These are phyloP conservation scores for Mycosphaerella sp. DNA, from an alignment of 2,329 filamentous ascomycete species.

Conservation along the genomic window DNA sequence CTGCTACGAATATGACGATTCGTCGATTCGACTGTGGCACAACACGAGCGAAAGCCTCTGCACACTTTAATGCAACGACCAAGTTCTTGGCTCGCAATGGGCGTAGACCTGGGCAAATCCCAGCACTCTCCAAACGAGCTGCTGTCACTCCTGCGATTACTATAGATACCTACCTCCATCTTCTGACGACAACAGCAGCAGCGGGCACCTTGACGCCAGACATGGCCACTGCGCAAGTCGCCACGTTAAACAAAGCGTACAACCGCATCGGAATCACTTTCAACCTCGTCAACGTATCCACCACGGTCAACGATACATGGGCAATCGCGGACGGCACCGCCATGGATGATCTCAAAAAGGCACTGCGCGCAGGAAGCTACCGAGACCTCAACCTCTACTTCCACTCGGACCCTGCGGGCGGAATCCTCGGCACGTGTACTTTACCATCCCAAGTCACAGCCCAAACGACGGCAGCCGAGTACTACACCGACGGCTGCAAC, in stretches of 20 bases:
- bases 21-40: constrained; percentile 42
- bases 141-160: constrained; percentile 29
- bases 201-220: constrained; percentile 37
- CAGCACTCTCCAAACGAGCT: constrained; percentile 23
- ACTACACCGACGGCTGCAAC: constrained; percentile 52
- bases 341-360: constrained; percentile 47
- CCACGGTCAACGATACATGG: constrained; percentile 50
- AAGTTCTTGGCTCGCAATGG: constrained; percentile 30
- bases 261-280: constrained; percentile 48
- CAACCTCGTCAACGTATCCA: constrained; percentile 44
- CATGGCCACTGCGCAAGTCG: constrained; percentile 37
- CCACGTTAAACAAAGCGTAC: constrained; percentile 41
- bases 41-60: constrained; percentile 32
- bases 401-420: constrained; percentile 46
- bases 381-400: constrained; percentile 54
- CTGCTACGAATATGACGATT: constrained; percentile 24
- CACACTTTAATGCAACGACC: constrained; percentile 37
- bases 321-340: constrained; percentile 42
- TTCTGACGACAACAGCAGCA: constrained; percentile 37
- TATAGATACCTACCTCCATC: constrained; percentile 42
- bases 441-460: constrained; percentile 39
- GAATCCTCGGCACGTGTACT: constrained; percentile 51
- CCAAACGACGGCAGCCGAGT: constrained; percentile 31
- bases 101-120: constrained; percentile 11
- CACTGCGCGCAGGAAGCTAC: constrained; percentile 50